Evolutionary conservation across 2,329 filamentous ascomycete genomes (phyloP).

Genomic region (Alternaria tenuissima): DNA sequence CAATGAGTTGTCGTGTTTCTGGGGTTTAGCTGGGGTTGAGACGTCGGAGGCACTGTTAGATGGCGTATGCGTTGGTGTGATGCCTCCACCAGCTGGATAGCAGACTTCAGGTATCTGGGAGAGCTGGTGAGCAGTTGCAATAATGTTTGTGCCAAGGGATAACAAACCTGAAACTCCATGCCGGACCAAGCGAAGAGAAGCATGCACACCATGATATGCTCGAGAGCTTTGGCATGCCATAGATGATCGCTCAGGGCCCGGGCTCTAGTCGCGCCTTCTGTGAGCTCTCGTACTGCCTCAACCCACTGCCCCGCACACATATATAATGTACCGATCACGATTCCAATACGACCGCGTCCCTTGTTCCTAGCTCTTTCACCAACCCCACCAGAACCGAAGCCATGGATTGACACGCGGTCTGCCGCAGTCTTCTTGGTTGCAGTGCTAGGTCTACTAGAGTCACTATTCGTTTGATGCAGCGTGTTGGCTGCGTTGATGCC

Average conservation of each 20-base stretch:
- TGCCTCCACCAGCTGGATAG: slow-evolving; percentile 56
- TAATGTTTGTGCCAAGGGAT: neutral
- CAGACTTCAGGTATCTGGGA: slow-evolving; percentile 63
- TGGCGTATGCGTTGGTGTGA: slow-evolving; percentile 52
- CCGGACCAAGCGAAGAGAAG: slow-evolving; percentile 85
- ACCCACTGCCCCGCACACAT: slow-evolving; percentile 89
- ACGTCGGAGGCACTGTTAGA: slow-evolving; percentile 52
- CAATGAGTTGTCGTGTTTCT: slow-evolving; percentile 50
- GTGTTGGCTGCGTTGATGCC: slow-evolving; percentile 48
- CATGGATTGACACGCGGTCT: slow-evolving; percentile 69
- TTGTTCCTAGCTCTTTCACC: slow-evolving; percentile 82
- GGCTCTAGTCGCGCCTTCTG: slow-evolving; percentile 79
- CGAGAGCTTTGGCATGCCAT: slow-evolving; percentile 97
- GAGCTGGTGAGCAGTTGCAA: slow-evolving; percentile 12
- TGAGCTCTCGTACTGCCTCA: slow-evolving; percentile 84
- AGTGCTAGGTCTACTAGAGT: slow-evolving; percentile 44
- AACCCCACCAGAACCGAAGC: slow-evolving; percentile 70
- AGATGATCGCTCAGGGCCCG: slow-evolving; percentile 86
- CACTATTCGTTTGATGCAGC: slow-evolving; percentile 51
- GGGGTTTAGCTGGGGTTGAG: slow-evolving; percentile 53
- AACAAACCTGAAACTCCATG: slow-evolving; percentile 77
- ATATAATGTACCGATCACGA: slow-evolving; percentile 85
- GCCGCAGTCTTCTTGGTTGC: slow-evolving; percentile 65
- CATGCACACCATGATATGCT: slow-evolving; percentile 83
- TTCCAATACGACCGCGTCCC: slow-evolving; percentile 78